Conservation (phyloP, 225 moss, liverwort and hornwort species). For the Sphagnum tenellum region DNA sequence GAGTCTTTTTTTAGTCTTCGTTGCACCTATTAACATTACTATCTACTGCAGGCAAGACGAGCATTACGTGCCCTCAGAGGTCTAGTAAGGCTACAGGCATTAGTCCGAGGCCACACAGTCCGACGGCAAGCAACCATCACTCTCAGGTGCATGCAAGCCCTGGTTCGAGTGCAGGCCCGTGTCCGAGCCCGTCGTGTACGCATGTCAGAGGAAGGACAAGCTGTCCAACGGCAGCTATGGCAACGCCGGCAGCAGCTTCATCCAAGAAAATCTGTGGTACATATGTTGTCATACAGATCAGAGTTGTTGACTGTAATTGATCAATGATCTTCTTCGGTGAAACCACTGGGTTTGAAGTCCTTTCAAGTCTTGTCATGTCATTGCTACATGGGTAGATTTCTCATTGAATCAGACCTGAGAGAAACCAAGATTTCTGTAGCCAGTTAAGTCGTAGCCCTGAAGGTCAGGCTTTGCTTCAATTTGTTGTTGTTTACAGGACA, state of each 20-base stretch:
- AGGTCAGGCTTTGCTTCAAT: background rate
- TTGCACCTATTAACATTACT: background rate
- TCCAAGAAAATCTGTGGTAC: conserved; percentile 27
- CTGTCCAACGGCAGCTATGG: conserved; percentile 36
- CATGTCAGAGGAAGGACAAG: conserved; percentile 51
- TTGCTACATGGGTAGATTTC: background rate
- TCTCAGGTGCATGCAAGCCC: conserved; percentile 44
- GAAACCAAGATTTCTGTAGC: too few relatives aligned
- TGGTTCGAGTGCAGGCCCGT: conserved; percentile 44
- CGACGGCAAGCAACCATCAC: conserved; percentile 31
- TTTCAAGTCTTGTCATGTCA: background rate
- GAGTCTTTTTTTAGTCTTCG: background rate
- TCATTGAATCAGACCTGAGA: background rate
- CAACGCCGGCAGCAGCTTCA: conserved; percentile 26
- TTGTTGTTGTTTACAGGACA: conserved; percentile 14
- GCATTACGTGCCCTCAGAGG: conserved; percentile 37
- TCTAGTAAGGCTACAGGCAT: conserved; percentile 38
- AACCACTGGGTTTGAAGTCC: background rate
- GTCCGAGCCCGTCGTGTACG: conserved; percentile 39
- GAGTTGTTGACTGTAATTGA: too few relatives aligned
- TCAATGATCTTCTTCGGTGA: background rate
- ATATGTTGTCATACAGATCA: background rate
- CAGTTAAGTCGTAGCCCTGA: too few relatives aligned
- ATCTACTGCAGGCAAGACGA: conserved; percentile 30
- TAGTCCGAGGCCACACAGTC: conserved; percentile 48